Conservation (phyloP, 2,329 filamentous ascomycete genomes). For the Clonostachys sp. region DNA sequence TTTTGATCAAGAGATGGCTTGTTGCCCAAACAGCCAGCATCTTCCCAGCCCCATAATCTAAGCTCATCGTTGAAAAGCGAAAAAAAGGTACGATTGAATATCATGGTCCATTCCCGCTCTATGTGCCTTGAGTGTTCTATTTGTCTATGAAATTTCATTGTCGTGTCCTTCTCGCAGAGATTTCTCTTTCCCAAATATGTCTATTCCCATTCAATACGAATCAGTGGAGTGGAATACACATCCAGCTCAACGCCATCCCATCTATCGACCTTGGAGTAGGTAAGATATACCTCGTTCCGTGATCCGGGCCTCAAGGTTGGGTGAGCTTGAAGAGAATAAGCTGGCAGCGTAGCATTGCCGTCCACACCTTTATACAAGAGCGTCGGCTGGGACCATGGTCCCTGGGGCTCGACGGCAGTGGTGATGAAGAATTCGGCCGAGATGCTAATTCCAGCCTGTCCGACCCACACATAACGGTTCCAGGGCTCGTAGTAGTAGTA, state of each 20-base stretch:
- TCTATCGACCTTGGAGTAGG: conserved; percentile 1
- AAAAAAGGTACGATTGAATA: neutral
- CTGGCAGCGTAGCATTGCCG: conserved; percentile 1
- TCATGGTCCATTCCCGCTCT: neutral
- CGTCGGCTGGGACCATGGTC: conserved; percentile 4
- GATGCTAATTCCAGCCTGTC: conserved; percentile 8
- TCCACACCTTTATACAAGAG: conserved; percentile 4
- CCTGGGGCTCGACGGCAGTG: conserved; percentile 7
- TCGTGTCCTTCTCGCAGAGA: neutral
- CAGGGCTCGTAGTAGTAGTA: conserved; percentile 11
- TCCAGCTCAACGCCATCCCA: neutral
- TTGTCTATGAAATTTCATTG: neutral
- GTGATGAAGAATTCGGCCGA: conserved; percentile 12
- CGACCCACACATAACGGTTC: conserved; percentile 12
- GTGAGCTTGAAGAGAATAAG: conserved; percentile 8
- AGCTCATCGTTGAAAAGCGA: neutral
- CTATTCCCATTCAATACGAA: conserved; percentile 1
- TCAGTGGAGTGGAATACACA: conserved; percentile 1
- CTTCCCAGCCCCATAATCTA: too few relatives aligned
- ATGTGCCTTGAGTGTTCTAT: neutral
- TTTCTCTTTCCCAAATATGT: too few relatives aligned
- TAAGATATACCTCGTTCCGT: neutral
- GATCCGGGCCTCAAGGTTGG: conserved; percentile 1
- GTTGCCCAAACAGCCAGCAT: too few relatives aligned
- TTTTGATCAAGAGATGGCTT: too few relatives aligned